Percentiles rank a stretch among this genome's conserved stretches.
phyloP scores from a whole-genome alignment of 139 green algal genomes.

The Monoraphidium neglectum region DNA sequence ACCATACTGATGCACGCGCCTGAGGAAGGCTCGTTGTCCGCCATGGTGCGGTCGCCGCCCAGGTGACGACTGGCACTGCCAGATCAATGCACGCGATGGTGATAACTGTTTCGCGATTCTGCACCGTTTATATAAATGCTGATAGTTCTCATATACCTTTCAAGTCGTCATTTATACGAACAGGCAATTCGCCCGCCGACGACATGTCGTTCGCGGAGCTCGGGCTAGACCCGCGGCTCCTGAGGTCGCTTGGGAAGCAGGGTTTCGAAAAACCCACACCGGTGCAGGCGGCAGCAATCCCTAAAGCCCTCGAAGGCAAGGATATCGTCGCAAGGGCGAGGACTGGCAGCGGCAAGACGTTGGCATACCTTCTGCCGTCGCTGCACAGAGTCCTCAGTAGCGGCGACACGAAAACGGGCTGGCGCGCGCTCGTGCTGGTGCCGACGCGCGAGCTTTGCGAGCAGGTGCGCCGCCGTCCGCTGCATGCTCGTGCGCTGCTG shows the following conservation, averaged over 20 bases:
- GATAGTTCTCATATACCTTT: no score
- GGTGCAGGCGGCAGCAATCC: constrained; percentile 74
- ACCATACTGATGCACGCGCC: no score
- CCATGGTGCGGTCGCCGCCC: no score
- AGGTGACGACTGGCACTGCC: no score
- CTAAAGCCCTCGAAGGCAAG: constrained; percentile 75
- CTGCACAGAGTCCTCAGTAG: constrained; percentile 67
- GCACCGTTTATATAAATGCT: no score
- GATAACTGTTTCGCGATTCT: no score
- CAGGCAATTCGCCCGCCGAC: no score
- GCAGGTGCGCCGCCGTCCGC: constrained; percentile 60
- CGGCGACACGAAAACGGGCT: constrained; percentile 38
- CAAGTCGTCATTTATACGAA: no score
- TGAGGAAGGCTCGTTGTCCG: no score
- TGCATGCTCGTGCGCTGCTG: no score
- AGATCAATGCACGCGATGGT: no score
- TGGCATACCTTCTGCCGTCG: constrained; percentile 87
- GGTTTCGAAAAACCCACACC: constrained; percentile 62
- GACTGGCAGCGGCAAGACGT: constrained; percentile 90
- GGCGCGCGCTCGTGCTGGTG: constrained; percentile 74
- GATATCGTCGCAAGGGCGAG: constrained; percentile 80
- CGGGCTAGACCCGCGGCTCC: constrained; percentile 78
- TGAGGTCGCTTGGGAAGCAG: constrained; percentile 70
- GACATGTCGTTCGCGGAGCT: not conserved
- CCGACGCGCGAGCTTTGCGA: constrained; percentile 94